Evolutionary conservation across 2,329 filamentous ascomycete species (phyloP), one percentile per base, ranked within the genome.

Genomic region (Phialocephala subalpina): DNA sequence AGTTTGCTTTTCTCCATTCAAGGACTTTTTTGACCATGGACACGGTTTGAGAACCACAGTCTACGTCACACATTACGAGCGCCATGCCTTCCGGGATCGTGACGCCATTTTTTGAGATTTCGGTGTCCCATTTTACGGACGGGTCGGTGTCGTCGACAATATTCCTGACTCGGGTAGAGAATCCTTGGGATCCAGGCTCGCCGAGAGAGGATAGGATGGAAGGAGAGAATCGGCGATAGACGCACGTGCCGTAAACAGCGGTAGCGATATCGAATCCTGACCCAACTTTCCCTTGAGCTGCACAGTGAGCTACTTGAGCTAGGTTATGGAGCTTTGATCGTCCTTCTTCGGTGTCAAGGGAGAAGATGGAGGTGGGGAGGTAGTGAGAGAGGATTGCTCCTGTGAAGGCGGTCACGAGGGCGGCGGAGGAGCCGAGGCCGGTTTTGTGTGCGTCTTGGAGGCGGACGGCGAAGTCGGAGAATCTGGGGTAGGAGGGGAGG

Each of bases 1-100:
- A 80, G 22, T 93, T 87, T 57, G 85, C 79, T 58, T 87, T 86
- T 60, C 92, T 84, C 96, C 96, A 99, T 36, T 86, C 86, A 2
- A 98, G 84, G 16, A 99, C 92, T 76, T 92, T 87, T 81, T 95
- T 97, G 42, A 97, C 96, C 96, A 99, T 98, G 16, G 93, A 87
- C 0, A 97, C 94, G 8, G 95, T 98, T 81, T 97, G 88, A 58
- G 91, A 95, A 36, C 96, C 96, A 76, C 94, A 97, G 77, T 97
- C 93, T 7, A 99, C 96, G 76, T 99, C 96, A 76, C 94, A 97
- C 90, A 99, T 96, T 67, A 97, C 87, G 71, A 98, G 83, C 27
- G 91, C 86, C 71, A 97, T 81, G 0, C 92, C 93, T 0, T 78
- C 74, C 0, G 95, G 94, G 65, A 98, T 83, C 67, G 83, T 85